Evolutionary conservation across 306 rosid genomes (phyloP).

Genomic region (Glycyrrhiza uralensis): DNA sequence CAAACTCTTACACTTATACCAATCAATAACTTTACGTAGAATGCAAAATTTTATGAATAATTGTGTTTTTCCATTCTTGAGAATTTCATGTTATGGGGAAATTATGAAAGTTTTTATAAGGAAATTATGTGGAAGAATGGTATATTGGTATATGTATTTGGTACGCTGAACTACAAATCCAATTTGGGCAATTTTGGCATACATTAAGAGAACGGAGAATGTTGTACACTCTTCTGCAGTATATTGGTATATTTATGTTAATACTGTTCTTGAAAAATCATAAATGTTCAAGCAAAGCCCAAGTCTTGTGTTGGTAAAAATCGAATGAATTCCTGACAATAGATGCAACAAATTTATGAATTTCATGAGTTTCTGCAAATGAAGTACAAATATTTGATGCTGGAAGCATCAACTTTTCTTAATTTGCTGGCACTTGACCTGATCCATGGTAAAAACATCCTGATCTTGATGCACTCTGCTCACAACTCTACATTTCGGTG

Average conservation of each 20-base stretch:
- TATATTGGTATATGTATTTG: not conserved
- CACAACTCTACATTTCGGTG: too few relatives aligned
- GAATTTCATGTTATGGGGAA: not conserved
- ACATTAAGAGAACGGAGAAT: not conserved
- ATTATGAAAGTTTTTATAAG: not conserved
- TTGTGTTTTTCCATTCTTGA: not conserved
- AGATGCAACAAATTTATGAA: not conserved
- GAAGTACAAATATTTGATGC: too few relatives aligned
- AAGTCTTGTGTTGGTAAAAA: not conserved
- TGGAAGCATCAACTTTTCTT: too few relatives aligned
- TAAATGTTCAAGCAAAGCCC: not conserved
- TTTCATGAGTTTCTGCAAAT: too few relatives aligned
- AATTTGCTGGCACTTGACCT: too few relatives aligned
- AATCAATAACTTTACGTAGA: too few relatives aligned
- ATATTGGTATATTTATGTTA: not conserved
- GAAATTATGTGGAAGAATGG: not conserved
- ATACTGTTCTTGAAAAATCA: not conserved
- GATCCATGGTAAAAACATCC: too few relatives aligned
- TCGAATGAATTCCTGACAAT: too few relatives aligned
- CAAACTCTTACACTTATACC: too few relatives aligned
- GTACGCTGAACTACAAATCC: not conserved
- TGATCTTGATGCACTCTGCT: too few relatives aligned
- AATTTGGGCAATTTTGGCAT: not conserved
- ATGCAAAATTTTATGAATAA: too few relatives aligned
- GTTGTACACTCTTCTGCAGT: not conserved